These are phyloP conservation scores for Pyricularia sp. DNA, from an alignment of 2,329 filamentous ascomycete species.

Conservation along the genomic window DNA sequence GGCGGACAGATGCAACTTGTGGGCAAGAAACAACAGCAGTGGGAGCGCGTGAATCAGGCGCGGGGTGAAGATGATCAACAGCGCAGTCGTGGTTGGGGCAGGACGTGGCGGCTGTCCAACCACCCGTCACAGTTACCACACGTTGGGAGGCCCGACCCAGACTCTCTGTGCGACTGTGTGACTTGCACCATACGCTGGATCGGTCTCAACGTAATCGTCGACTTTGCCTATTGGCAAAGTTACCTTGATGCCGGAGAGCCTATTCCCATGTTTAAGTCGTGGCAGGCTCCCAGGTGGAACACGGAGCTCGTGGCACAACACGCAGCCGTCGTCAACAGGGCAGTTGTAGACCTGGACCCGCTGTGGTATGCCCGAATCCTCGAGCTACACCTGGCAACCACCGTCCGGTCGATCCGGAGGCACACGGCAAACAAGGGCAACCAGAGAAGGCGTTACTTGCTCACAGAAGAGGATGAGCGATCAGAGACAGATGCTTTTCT, in stretches of 20 bases:
- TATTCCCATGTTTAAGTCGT: slow-evolving; percentile 40
- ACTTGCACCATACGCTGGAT: slow-evolving; percentile 49
- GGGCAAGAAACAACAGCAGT: neutral
- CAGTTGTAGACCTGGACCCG: slow-evolving; percentile 26
- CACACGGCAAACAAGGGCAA: slow-evolving; percentile 41
- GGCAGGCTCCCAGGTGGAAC: slow-evolving; percentile 40
- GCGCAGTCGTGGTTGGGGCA: slow-evolving; percentile 24
- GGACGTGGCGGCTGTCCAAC: slow-evolving; percentile 20
- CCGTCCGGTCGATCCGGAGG: slow-evolving; percentile 18
- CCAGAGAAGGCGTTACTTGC: slow-evolving; percentile 23
- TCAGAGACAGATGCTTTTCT: slow-evolving; percentile 41
- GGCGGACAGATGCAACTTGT: neutral
- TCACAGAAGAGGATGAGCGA: slow-evolving; percentile 29
- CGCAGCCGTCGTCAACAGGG: slow-evolving; percentile 32
- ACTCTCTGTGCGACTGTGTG: slow-evolving; percentile 44
- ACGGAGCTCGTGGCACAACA: slow-evolving; percentile 29
- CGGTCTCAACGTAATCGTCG: slow-evolving; percentile 40
- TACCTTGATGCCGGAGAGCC: slow-evolving; percentile 40
- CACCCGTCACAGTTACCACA: slow-evolving; percentile 25
- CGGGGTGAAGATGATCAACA: neutral
- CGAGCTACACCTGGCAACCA: slow-evolving; percentile 20
- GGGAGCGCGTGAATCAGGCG: too few species aligned
- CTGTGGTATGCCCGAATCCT: slow-evolving; percentile 38
- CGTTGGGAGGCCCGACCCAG: slow-evolving; percentile 33
- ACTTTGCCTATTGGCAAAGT: slow-evolving; percentile 47